Base-by-base conservation (phyloP, 345 rosid genomes). In the Populus ilicifolia region DNA sequence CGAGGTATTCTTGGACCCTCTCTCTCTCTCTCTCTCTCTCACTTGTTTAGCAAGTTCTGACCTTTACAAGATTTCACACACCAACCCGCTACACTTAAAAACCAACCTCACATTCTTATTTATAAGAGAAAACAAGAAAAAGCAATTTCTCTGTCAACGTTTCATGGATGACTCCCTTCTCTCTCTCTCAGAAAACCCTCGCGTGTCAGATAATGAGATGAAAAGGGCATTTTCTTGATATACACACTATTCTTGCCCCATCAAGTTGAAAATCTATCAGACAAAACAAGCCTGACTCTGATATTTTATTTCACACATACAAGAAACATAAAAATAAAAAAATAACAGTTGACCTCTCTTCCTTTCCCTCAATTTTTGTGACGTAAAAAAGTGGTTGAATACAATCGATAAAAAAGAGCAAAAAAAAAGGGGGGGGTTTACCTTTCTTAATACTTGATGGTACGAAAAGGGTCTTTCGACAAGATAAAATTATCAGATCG, bases 61-160 rank as follows among this genome's bases (percentile, higher is more conserved):
- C 72, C 63, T 77, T 76, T 1, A 50, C 12, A 70, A 41, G 20
- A 14, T 16, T 12, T 43, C 13, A 54, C 36, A n/a, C 73, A 56
- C 64, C 46, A 20, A 25, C n/a, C n/a, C n/a, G 44, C 33, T 70
- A 71, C 50, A 61, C 43, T 73, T 68, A 16, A 59, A 21, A 36
- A 33, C 36, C 0, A 63, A 67, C 2, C 18, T 62, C 17, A 20
- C 23, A 43, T 67, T 21, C 48, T 75, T 30, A 67, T 14, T 75
- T 39, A 67, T 21, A 70, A 67, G 41, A 73, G 61, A 77, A 13
- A 52, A 72, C 5, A 7, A 6, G 23, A 21, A 8, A 62, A 14
- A 33, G 80, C 56, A 56, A 70, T 16, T 50, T 75, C 46, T 75
- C 75, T 70, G 81, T 80, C 84, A 78, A 84, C 81, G 81, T 74